Conservation (phyloP, 179 eudicot genomes). For the Spinacia oleracea region DNA sequence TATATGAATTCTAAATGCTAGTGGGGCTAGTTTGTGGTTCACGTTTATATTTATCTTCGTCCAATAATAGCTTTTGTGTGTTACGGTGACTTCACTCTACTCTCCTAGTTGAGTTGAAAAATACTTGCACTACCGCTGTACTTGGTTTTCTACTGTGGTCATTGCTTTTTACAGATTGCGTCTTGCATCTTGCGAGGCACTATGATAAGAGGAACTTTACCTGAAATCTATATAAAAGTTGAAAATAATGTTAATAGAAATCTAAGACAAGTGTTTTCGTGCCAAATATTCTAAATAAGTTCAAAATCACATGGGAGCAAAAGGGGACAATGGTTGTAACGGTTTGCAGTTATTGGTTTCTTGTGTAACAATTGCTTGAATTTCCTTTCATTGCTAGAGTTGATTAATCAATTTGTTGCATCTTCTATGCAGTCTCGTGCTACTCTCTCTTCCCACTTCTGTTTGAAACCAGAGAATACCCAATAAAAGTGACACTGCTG, state of each 20-base stretch:
- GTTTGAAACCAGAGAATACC: constrained; percentile 86
- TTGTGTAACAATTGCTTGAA: neutral
- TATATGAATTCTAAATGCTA: neutral
- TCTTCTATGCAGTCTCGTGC: constrained; percentile 61
- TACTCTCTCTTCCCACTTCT: constrained; percentile 96
- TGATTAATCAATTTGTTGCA: constrained; percentile 3
- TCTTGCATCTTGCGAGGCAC: neutral
- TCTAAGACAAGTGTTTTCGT: neutral
- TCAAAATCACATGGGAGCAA: too few species aligned
- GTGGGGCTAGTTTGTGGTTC: neutral
- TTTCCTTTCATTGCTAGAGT: neutral
- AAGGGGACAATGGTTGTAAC: too few species aligned
- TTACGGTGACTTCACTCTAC: neutral
- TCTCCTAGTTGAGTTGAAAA: neutral
- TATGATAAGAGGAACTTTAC: too few species aligned
- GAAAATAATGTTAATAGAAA: neutral
- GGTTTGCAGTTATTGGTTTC: too few species aligned
- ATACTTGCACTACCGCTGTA: neutral
- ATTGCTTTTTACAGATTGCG: neutral
- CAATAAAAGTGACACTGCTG: constrained; percentile 67
- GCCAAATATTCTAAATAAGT: neutral
- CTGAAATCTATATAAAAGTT: neutral
- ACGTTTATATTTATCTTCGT: neutral
- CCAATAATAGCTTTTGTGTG: neutral
- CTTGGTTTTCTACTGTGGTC: neutral